Evolutionary conservation across 2,329 filamentous ascomycete species (phyloP), one percentile per base, ranked within the genome.

Genomic region (Huntiella omanensis): DNA sequence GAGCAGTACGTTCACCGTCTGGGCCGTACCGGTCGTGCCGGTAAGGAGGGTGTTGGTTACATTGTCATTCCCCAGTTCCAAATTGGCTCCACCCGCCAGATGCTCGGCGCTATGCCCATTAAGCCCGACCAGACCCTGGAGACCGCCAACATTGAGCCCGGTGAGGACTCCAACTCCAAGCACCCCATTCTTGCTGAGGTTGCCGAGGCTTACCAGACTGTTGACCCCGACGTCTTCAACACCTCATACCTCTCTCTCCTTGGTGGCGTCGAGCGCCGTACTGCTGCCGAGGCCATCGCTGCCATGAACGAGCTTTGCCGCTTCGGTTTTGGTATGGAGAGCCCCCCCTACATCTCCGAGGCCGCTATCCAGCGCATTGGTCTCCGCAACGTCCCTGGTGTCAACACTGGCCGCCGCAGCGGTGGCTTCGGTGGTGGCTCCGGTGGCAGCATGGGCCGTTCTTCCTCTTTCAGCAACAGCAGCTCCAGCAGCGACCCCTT

Each of bases 1-100:
- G 80, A 84, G 57, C 73, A 77, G 34, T 86, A 86, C 56, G 80
- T 87, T 49, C 82, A 86, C 60, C 75, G 82, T 49, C 65, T 86
- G 37, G 82, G 82, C 45, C 80, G 83, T 51, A 88, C 83, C 6
- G 83, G 70, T 47, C 78, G 84, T 55, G 82, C 82, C 22, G 75
- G 77, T 51, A 82, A 83, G 59, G 67, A 75, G 53, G 83, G 83
- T 39, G 67, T 83, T 55, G 81, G 78, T 48, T 84, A 73, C 69
- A 59, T 87, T 33, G 59, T 88, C 40, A 52, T 84, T 1, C 64
- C 73, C 1, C 60, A 72, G 8, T 55, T 66, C 11, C 77, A 83
- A 54, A 57, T 69, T 5, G 13, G 52, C 0, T 58, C 63, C 39
- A 64, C 73, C 3, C 65, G 71, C 39, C 54, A 56, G 7, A 63